Evolutionary conservation across 2,329 filamentous ascomycete species (phyloP), one percentile per base, ranked within the genome.

Genomic region (Trichophyton schoenleinii): DNA sequence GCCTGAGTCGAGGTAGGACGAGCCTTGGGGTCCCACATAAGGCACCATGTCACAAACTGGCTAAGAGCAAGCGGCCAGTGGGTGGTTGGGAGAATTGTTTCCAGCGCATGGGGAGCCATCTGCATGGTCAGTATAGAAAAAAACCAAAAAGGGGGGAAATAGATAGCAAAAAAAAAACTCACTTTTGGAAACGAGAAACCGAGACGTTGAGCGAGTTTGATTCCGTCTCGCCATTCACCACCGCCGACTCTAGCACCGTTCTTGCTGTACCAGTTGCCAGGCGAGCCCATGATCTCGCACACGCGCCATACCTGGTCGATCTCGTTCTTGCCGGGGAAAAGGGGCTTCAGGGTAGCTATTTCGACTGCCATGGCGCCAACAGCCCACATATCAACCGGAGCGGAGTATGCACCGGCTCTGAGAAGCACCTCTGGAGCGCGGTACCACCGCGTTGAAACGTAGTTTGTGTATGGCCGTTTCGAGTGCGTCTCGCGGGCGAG

Each of bases 251-350:
- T 88, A 28, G 81, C 80, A 25, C 91, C 91, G 3, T 88, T 81
- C 75, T 96, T 96, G 79, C 89, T 65, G 73, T 95, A 94, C 94
- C 94, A 99, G 76, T 92, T 92, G 52, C 94, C 94, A 2, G 94
- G 94, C 77, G 92, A 97, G 58, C 94, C 94, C 94, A 99, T 99
- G 62, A 99, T 96, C 73, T 99, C 94, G 72, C 94, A 99, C 0
- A 99, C 89, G 67, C 94, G 87, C 94, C 94, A 99, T 1, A 99
- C 94, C 74, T 99, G 94, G 68, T 99, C 94, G 1, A 99, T 94
- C 77, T 99, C 94, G 72, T 99, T 99, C 70, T 91, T 90, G 68
- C 94, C 94, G 9, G 94, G 94, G 79, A 99, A 99, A 9, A 99
- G 79, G 18, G 94, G 94, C 78, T 97, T 99, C 62, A 99, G 74